Base-by-base conservation (phyloP, 2,329 filamentous ascomycete species). In the Fusarium verrucosum region DNA sequence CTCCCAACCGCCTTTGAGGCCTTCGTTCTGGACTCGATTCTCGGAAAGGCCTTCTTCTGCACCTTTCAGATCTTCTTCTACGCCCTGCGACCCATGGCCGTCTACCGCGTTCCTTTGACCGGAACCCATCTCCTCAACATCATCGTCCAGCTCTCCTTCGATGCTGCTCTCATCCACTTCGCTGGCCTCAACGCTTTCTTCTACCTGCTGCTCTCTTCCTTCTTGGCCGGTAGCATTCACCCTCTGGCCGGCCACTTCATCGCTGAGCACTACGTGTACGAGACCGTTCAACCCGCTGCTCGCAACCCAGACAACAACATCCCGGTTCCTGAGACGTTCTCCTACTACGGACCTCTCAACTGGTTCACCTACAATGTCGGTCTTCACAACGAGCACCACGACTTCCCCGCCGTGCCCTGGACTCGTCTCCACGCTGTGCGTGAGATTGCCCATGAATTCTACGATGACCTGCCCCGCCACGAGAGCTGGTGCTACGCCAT, bases 61-160 rank as follows among this genome's bases (percentile, higher is more conserved):
- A 99, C 95, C 69, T 99, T 97, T 82, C 95, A 99, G 80, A 97
- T 99, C 78, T 86, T 99, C 76, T 99, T 99, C 85, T 99, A 99
- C 82, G 95, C 95, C 72, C 79, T 99, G 46, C 92, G 95, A 16
- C 95, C 95, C 61, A 97, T 98, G 90, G 89, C 94, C 79, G 86
- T 99, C 70, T 97, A 97, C 85, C 87, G 88, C 71, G 85, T 98
- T 7, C 92, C 94, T 33, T 87, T 98, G 76, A 97, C 94, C 49
- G 85, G 85, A 73, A 87, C 97, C 56, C 94, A 97, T 79, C 83
- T 88, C 57, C 80, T 93, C 79, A 99, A 99, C 79, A 84, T 99
- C 49, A 76, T 81, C 59, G 85, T 87, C 5, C 94, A 99, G 79
- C 72, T 94, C 46, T 72, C 80, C 65, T 97, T 98, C 77, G 93